Evolutionary conservation across 2,329 filamentous ascomycete genomes (phyloP).

Genomic region (Ophiostoma sp.): DNA sequence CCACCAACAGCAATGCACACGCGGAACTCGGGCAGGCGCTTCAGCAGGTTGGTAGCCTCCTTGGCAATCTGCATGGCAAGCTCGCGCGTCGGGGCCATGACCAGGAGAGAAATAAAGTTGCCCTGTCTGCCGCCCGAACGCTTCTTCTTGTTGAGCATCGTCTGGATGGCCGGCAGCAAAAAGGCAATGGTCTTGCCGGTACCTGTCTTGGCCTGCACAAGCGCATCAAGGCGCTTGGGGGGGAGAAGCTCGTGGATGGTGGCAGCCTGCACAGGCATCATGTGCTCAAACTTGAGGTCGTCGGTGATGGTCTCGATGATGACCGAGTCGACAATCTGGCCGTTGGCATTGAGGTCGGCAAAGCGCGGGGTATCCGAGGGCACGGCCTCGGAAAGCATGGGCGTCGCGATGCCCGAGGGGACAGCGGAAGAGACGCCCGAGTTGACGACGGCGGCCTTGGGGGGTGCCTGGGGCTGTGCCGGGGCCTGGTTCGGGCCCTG

Average conservation of each 20-base stretch:
- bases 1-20: conserved; percentile 77
- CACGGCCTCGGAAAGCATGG: conserved; percentile 36
- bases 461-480: background rate
- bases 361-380: conserved; percentile 44
- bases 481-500: background rate
- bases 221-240: conserved; percentile 44
- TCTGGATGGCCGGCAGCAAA: conserved; percentile 75
- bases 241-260: conserved; percentile 45
- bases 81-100: conserved; percentile 66
- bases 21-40: conserved; percentile 66
- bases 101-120: conserved; percentile 52
- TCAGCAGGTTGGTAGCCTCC: conserved; percentile 66
- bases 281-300: conserved; percentile 46
- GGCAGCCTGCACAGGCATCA: conserved; percentile 52
- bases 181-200: conserved; percentile 85
- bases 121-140: conserved; percentile 26
- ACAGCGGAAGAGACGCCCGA: conserved; percentile 6
- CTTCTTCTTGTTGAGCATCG: conserved; percentile 50
- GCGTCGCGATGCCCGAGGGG: conserved; percentile 28
- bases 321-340: conserved; percentile 41
- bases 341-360: conserved; percentile 38
- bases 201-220: conserved; percentile 81
- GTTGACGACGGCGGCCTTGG: background rate
- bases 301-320: conserved; percentile 45
- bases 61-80: conserved; percentile 64